Conservation (phyloP, 176 grass and related monocot genomes). For the Phragmites australis region DNA sequence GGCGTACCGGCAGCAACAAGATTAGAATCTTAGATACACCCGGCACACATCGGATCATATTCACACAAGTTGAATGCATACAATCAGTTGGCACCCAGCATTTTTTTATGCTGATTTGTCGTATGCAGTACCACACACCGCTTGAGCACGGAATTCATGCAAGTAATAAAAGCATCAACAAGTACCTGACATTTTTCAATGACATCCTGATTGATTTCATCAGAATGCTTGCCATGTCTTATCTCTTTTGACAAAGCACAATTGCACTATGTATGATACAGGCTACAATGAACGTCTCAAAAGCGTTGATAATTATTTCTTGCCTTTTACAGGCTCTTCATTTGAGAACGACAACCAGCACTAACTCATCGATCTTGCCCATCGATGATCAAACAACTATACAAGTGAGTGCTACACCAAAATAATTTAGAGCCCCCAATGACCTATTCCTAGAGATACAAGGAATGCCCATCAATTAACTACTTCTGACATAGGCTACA, state of each 20-base stretch:
- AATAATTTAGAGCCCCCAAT: conserved; percentile 19
- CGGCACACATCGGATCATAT: neutral
- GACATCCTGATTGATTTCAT: too few relatives aligned
- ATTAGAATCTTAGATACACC: neutral
- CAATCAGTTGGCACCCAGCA: neutral
- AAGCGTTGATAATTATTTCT: neutral
- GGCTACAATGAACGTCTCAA: neutral
- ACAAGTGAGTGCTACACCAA: conserved; percentile 34
- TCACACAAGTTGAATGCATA: neutral
- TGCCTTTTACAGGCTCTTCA: neutral
- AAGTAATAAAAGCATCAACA: neutral
- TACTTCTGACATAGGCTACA: neutral
- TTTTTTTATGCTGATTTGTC: neutral
- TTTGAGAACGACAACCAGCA: conserved; percentile 24
- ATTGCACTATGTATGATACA: neutral
- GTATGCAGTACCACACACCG: too few relatives aligned
- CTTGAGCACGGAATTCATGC: neutral
- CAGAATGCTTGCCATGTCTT: too few relatives aligned
- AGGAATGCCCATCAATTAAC: conserved; percentile 9
- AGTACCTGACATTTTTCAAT: neutral
- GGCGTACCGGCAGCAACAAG: neutral
- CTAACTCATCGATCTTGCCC: neutral
- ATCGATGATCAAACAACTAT: conserved; percentile 34
- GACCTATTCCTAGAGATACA: conserved; percentile 23
- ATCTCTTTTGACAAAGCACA: too few relatives aligned